A percentile compares a stretch with the other conserved stretches of the same genome.
Evolutionary conservation across 345 rosid genomes (phyloP).

Genomic region (Brassica cretica): DNA sequence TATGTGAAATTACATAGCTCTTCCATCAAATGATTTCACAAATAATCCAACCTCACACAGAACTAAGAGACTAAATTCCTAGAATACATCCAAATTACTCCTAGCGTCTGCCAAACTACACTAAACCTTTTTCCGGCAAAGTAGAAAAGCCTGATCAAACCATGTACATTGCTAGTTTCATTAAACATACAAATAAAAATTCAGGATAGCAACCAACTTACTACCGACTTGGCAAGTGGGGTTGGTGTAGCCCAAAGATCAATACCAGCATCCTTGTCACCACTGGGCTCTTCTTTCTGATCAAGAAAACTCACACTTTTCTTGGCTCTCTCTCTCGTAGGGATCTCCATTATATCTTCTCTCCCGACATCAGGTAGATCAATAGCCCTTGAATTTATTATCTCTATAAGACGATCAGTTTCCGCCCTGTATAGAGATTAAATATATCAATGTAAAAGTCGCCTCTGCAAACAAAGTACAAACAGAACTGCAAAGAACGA

Average conservation of each 20-base stretch:
- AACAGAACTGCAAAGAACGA: constrained; percentile 7
- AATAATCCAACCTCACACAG: constrained; percentile 3
- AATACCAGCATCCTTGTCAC: constrained; percentile 44
- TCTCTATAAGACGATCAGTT: constrained; percentile 58
- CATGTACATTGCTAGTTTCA: constrained; percentile 21
- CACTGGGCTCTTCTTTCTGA: constrained; percentile 40
- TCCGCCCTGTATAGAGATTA: constrained; percentile 59
- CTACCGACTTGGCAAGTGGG: constrained; percentile 51
- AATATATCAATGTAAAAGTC: constrained; percentile 20
- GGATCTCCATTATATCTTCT: constrained; percentile 37
- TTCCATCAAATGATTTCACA: constrained; percentile 19
- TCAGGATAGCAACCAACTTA: constrained; percentile 41
- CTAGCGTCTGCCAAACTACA: constrained; percentile 7
- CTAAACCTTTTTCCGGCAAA: neutral
- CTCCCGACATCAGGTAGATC: constrained; percentile 44
- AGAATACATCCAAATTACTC: constrained; percentile 1
- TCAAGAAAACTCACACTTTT: constrained; percentile 38
- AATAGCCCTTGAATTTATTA: constrained; percentile 62
- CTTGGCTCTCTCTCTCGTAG: constrained; percentile 38
- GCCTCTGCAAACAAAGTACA: neutral
- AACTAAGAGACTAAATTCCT: constrained; percentile 10
- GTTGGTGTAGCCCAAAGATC: constrained; percentile 45
- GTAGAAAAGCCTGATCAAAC: constrained; percentile 12
- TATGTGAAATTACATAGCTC: constrained; percentile 2
- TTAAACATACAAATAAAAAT: neutral